A percentile compares a stretch with the other conserved stretches of the same genome.
Conservation (phyloP, 2,329 filamentous ascomycete species). For the Hypoxylon sp. region DNA sequence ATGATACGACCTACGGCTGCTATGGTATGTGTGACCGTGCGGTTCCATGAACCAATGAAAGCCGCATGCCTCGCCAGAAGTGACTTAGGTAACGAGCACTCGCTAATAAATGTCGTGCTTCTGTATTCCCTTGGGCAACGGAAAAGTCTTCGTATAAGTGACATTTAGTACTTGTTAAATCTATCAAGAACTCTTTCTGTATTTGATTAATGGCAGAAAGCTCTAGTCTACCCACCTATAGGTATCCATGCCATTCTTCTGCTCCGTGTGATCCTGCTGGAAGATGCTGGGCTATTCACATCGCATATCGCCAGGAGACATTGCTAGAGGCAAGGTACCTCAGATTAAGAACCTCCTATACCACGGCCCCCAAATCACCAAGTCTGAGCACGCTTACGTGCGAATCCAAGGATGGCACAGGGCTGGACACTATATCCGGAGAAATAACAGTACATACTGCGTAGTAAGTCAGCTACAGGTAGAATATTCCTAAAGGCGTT, state of each 20-base stretch:
- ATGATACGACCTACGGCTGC: background rate
- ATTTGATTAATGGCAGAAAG: background rate
- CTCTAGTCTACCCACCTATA: background rate
- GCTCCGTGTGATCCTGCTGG: background rate
- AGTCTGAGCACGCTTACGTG: background rate
- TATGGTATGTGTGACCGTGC: constrained; percentile 10
- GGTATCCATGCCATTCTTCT: too few relatives aligned
- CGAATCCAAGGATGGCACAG: background rate
- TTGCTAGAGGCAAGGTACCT: background rate
- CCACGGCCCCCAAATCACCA: background rate
- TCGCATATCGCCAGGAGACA: constrained; percentile 15
- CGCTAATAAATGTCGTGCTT: constrained; percentile 11
- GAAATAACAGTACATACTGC: too few relatives aligned
- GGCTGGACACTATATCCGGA: background rate
- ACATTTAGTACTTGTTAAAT: background rate
- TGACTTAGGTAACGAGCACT: constrained; percentile 27
- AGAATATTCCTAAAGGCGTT: background rate
- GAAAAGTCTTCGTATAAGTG: background rate
- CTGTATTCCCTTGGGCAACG: background rate
- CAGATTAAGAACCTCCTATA: background rate
- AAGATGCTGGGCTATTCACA: background rate
- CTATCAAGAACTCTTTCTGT: background rate
- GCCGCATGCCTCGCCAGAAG: constrained; percentile 6
- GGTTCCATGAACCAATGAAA: constrained; percentile 31
- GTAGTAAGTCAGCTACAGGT: too few relatives aligned